Base-by-base conservation (phyloP, 106 monocot species). In the Acorus calamus region DNA sequence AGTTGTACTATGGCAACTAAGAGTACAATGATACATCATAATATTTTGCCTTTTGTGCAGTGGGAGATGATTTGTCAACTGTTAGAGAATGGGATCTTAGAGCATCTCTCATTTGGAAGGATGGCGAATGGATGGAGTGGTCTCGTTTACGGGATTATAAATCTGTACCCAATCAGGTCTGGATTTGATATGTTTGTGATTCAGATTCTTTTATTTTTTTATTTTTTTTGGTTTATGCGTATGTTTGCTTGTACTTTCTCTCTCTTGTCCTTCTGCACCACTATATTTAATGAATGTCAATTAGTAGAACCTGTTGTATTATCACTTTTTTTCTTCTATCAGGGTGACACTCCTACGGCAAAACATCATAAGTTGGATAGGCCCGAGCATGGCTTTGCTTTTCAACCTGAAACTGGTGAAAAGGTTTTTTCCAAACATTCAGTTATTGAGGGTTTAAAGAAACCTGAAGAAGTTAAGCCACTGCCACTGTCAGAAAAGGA, bases 91-190 rank as follows among this genome's bases (percentile, higher is more conserved):
- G 85, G 88, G 63, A 91, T 66, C 85, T 98, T 67, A 81, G 96
- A 9, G 80, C 85, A 61, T 87, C 91, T 60, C 91, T 85, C 56
- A 61, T 80, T 59, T 98, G 96, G 96, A 76, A 78, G 71, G 88
- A 98, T 78, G 85, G 83, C 2, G 91, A 91, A 12, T 98, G 96
- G 96, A 76, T 71, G 61, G 80, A 83, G 50, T 85, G 80, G 83
- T 54, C 75, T 4, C 79, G 73, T 44, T 62, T 71, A 12, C 66
- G 55, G 49, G 80, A 69, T 7, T 65, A 68, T 14, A 59, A 55
- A 6, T 52, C 55, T 62, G 14, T 67, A 50, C 62, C 58, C 3
- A 65, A 79, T 69, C 83, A 88, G 91, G 94, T 91, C 60, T 60
- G 52, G 55, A 52, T 66, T 67, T 58, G 14, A 41, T 60, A 49